Conservation (phyloP, 2,329 filamentous ascomycete genomes). For the Sphaerulina populicola region DNA sequence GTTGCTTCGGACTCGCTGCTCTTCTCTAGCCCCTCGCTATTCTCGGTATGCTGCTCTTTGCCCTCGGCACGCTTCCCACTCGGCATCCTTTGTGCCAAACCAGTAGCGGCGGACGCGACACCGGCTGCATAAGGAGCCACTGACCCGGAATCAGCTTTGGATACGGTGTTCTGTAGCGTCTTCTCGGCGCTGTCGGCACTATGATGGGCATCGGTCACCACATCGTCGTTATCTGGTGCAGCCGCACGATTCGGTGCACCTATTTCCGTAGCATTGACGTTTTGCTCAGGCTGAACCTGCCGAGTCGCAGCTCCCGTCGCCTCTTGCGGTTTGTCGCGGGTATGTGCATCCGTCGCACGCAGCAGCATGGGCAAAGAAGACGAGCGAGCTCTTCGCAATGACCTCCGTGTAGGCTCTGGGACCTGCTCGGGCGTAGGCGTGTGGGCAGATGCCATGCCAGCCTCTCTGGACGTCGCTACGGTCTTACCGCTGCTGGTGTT, state of each 20-base stretch:
- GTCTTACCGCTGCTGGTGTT: background rate
- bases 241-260: constrained; percentile 15
- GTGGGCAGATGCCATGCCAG: constrained; percentile 1
- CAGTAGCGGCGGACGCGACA: background rate
- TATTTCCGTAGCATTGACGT: constrained; percentile 20
- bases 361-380: background rate
- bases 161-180: background rate
- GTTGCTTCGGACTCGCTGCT: background rate
- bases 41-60: background rate
- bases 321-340: background rate
- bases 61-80: background rate
- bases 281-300: constrained; percentile 14
- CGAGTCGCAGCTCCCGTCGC: constrained; percentile 6
- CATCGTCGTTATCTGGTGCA: constrained; percentile 7
- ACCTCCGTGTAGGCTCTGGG: background rate
- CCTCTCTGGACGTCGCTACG: background rate
- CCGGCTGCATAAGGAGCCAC: background rate
- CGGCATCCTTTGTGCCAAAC: background rate
- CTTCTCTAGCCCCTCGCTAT: background rate
- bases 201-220: background rate
- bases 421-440: background rate
- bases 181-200: background rate
- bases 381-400: background rate
- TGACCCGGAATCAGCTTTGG: background rate
- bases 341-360: background rate